These are phyloP conservation scores for Inga oerstediana DNA, from an alignment of 306 rosid genomes.

Conservation along the genomic window DNA sequence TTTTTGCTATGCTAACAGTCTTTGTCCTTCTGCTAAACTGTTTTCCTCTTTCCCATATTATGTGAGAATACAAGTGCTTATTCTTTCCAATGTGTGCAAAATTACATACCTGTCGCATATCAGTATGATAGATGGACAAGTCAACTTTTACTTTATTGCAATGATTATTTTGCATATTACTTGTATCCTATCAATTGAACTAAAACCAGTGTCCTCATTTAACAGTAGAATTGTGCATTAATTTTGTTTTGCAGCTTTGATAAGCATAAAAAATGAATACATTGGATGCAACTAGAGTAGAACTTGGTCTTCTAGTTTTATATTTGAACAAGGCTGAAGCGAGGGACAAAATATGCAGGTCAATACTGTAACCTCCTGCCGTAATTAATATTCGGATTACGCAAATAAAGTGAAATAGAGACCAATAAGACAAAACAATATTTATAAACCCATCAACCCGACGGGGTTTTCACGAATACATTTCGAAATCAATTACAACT, in stretches of 20 bases:
- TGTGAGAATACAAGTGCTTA: slow-evolving; percentile 4
- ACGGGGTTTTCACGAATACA: too few species aligned
- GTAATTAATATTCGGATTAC: too few species aligned
- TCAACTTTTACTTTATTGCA: neutral
- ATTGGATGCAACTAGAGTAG: slow-evolving; percentile 85
- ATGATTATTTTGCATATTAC: neutral
- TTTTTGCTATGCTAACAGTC: neutral
- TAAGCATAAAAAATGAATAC: slow-evolving; percentile 68
- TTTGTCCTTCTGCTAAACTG: neutral
- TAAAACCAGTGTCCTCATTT: slow-evolving; percentile 13
- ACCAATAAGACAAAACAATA: too few species aligned
- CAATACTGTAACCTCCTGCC: too few species aligned
- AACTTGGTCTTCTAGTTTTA: slow-evolving; percentile 76
- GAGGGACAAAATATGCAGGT: slow-evolving; percentile 98
- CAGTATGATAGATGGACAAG: neutral
- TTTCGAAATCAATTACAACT: too few species aligned
- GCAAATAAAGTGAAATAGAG: too few species aligned
- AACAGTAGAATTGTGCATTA: slow-evolving; percentile 13
- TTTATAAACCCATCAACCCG: too few species aligned
- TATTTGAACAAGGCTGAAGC: slow-evolving; percentile 80
- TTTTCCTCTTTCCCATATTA: neutral
- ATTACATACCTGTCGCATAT: neutral
- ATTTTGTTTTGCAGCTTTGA: slow-evolving; percentile 1
- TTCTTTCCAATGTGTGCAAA: neutral
- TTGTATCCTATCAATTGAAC: neutral